Conservation (phyloP, 805 yeast species). For the Cyberlindnera samutprakarnensis region DNA sequence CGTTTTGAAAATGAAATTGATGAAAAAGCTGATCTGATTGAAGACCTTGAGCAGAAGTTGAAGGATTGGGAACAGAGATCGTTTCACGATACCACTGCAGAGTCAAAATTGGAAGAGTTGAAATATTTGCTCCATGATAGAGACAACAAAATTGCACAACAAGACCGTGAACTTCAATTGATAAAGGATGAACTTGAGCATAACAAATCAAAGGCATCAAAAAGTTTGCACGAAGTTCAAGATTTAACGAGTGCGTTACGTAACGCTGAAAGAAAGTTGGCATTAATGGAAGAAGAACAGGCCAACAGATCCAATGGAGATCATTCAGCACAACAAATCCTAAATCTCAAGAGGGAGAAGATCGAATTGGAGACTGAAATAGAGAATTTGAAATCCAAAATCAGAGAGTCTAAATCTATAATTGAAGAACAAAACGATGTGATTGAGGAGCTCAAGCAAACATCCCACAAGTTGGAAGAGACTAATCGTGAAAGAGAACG, state of each 20-base stretch:
- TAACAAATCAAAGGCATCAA: background rate
- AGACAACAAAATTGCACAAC: constrained; percentile 9
- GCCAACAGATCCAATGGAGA: constrained; percentile 8
- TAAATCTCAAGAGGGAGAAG: constrained; percentile 4
- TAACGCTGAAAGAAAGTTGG: constrained; percentile 3
- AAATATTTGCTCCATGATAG: constrained; percentile 7
- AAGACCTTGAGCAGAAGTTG: constrained; percentile 11
- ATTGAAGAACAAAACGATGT: constrained; percentile 16
- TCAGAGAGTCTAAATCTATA: constrained; percentile 16
- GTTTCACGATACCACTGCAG: constrained; percentile 4
- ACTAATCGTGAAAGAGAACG: constrained; percentile 10
- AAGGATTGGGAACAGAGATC: constrained; percentile 12
- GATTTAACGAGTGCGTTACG: constrained; percentile 2
- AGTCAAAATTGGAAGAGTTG: constrained; percentile 10
- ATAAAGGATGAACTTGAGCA: constrained; percentile 3
- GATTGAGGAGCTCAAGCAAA: constrained; percentile 17
- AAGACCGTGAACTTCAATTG: constrained; percentile 6
- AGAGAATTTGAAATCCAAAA: constrained; percentile 8
- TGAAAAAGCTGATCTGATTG: constrained; percentile 11
- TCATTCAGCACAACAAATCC: constrained; percentile 6
- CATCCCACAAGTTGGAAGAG: constrained; percentile 14
- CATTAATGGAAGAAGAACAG: constrained; percentile 6
- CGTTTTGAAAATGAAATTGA: constrained; percentile 17
- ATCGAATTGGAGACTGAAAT: constrained; percentile 13
- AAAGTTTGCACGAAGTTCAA: constrained; percentile 2